These are phyloP conservation scores for Ceratobasidium papillatum DNA, from an alignment of 1,284 basidiomycete species.

Conservation along the genomic window DNA sequence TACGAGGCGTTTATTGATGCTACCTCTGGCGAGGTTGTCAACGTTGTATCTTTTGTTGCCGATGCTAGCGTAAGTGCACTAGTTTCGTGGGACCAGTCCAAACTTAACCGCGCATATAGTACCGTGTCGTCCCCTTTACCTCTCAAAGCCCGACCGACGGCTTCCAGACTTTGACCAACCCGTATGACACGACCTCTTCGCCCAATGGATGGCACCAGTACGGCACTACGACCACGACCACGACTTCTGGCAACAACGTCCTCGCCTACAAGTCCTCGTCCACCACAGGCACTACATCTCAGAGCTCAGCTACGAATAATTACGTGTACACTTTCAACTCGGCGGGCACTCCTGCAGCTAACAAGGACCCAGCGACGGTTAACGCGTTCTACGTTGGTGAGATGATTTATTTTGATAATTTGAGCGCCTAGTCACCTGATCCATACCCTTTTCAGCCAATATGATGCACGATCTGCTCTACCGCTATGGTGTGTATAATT, in stretches of 20 bases:
- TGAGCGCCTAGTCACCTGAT: neutral
- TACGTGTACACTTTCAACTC: conserved; percentile 38
- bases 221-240: conserved; percentile 8
- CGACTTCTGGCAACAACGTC: conserved; percentile 42
- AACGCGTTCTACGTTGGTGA: conserved; percentile 42
- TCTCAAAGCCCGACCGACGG: conserved; percentile 30
- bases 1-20: conserved; percentile 41
- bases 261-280: conserved; percentile 42
- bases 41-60: conserved; percentile 41
- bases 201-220: conserved; percentile 44
- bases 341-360: conserved; percentile 3
- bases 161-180: conserved; percentile 37
- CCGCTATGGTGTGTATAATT: conserved; percentile 46
- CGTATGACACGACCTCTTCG: conserved; percentile 39
- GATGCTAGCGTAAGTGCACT: conserved; percentile 14
- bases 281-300: conserved; percentile 40
- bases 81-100: neutral
- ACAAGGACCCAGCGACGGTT: conserved; percentile 34
- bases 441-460: neutral
- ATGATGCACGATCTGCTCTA: conserved; percentile 53
- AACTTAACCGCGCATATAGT: neutral
- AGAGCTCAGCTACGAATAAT: conserved; percentile 50
- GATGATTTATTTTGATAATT: neutral
- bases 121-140: conserved; percentile 39
- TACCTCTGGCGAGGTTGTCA: conserved; percentile 26